Evolutionary conservation across 1,284 basidiomycete genomes (phyloP).

Genomic region (Pseudozyma flocculosa): DNA sequence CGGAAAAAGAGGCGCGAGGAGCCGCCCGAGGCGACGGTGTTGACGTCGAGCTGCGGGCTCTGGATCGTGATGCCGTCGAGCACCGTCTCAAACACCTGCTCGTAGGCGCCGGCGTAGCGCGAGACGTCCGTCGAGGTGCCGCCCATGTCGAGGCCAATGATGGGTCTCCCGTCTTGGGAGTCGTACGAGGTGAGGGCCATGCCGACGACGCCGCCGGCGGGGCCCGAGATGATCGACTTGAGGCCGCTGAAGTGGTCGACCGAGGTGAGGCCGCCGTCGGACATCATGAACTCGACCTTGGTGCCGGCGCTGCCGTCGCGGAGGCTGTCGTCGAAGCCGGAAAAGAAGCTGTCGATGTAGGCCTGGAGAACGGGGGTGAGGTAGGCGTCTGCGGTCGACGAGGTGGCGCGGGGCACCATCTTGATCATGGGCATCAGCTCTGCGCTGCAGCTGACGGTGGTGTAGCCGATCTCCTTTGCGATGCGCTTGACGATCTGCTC

Average conservation of each 20-base stretch:
- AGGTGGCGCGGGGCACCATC: constrained; percentile 87
- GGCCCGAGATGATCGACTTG: constrained; percentile 82
- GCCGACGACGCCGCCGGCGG: constrained; percentile 84
- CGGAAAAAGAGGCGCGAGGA: constrained; percentile 53
- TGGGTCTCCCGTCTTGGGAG: constrained; percentile 66
- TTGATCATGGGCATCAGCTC: constrained; percentile 85
- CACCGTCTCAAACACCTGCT: constrained; percentile 84
- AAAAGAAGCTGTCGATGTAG: constrained; percentile 90
- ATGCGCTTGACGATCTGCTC: constrained; percentile 73
- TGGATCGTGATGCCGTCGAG: constrained; percentile 87
- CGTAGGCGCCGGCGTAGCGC: constrained; percentile 79
- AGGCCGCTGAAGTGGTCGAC: constrained; percentile 82
- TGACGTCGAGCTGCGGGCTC: constrained; percentile 68
- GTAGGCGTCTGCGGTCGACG: constrained; percentile 93
- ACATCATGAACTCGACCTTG: constrained; percentile 57
- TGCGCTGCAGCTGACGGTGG: constrained; percentile 82
- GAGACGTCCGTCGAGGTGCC: constrained; percentile 86
- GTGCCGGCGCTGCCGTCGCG: constrained; percentile 59
- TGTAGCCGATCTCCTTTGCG: constrained; percentile 77
- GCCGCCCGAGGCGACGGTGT: constrained; percentile 55
- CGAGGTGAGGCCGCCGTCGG: constrained; percentile 74
- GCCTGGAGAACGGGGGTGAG: constrained; percentile 82
- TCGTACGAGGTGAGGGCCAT: constrained; percentile 84
- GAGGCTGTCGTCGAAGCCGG: constrained; percentile 77
- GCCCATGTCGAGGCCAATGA: constrained; percentile 67